Evolutionary conservation across 768 basidiomycete genomes (phyloP).

Genomic region (Lentinus brumalis): DNA sequence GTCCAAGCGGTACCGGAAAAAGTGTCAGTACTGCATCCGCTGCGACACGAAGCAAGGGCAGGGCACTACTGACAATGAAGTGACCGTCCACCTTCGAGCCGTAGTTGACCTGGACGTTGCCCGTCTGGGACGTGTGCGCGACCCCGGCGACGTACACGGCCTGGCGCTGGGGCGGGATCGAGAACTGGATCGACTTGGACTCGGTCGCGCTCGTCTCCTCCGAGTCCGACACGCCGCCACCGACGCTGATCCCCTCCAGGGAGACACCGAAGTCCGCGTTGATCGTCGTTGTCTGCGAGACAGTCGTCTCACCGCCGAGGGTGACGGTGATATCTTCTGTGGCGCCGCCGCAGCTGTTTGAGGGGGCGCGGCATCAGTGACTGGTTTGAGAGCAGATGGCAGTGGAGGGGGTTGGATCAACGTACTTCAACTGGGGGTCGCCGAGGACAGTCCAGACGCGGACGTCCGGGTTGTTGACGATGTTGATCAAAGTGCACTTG

Average conservation of each 20-base stretch:
- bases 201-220: background rate
- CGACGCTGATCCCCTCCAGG: slow-evolving; percentile 7
- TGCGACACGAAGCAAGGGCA: background rate
- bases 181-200: slow-evolving; percentile 4
- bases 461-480: slow-evolving; percentile 8
- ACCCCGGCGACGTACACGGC: slow-evolving; percentile 16
- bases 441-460: slow-evolving; percentile 12
- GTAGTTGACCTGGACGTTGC: slow-evolving; percentile 19
- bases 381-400: no score
- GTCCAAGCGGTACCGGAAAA: background rate
- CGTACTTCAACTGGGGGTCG: slow-evolving; percentile 17
- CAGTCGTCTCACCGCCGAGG: slow-evolving; percentile 6
- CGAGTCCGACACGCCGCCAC: slow-evolving; percentile 4
- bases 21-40: background rate
- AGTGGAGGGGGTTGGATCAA: background rate
- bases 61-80: slow-evolving; percentile 12
- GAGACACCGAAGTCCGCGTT: slow-evolving; percentile 9
- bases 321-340: slow-evolving; percentile 4
- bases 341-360: slow-evolving; percentile 8
- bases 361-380: background rate
- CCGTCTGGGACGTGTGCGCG: slow-evolving; percentile 10
- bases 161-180: slow-evolving; percentile 8
- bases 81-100: slow-evolving; percentile 3
- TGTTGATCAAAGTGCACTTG: slow-evolving; percentile 15
- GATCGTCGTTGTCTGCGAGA: slow-evolving; percentile 5